Base-by-base conservation (phyloP, 257 asterid species). In the Anisodus tanguticus region DNA sequence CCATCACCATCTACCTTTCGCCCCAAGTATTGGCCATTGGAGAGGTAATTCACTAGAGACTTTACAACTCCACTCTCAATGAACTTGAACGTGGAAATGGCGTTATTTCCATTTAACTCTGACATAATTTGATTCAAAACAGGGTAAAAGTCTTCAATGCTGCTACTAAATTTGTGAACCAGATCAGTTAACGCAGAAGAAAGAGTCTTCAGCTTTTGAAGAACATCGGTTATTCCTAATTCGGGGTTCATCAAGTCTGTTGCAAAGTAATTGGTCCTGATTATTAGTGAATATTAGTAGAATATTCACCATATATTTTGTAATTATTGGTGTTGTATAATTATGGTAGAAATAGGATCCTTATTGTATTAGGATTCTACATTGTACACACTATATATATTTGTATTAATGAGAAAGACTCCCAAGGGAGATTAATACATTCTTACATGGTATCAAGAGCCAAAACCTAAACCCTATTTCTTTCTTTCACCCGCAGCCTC, bases 21-120 rank as follows among this genome's bases (percentile, higher is more conserved):
- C 19, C 60, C 87, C 49, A 77, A 88, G 91, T 90, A 87, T 83
- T 72, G 90, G 70, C 92, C 93, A 84, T 88, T 87, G 77, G 92
- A 90, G 57, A 97, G 88, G 90, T 88, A 97, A 85, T 83, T 84
- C 80, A 91, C 94, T 83, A 97, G 85, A 81, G 99, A 90, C 83
- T 90, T 93, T 47, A 90, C 87, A 64, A 93, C 89, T 84, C 98
- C 98, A 92, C 99, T 97, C 91, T 95, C 97, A 78, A 97, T 93
- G 89, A 97, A 95, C 91, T 97, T 98, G 88, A 97, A 97, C 54
- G 98, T 92, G 84, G 99, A 95, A 86, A 95, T 88, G 70, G 93
- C 89, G 76, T 91, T 95, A 84, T 89, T 89, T 39, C 93, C 97
- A 83, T 88, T 89, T 70, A 97, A 92, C 89, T 89, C 91, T 9